Conservation (phyloP, 345 rosid genomes). For the Cardamine resedifolia region DNA sequence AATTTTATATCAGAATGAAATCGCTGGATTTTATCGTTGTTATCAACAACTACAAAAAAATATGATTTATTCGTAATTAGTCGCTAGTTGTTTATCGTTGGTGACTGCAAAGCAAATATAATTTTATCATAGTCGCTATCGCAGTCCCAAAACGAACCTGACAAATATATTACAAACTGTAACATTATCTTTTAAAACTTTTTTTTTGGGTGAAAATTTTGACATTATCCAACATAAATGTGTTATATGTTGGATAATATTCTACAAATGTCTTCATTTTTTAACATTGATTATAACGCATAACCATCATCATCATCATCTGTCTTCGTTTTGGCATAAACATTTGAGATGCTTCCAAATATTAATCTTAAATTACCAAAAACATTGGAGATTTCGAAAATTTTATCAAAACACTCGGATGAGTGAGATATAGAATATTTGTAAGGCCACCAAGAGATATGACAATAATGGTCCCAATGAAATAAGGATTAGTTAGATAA, state of each 20-base stretch:
- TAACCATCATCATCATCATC: background rate
- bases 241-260: background rate
- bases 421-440: constrained; percentile 14
- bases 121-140: background rate
- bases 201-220: background rate
- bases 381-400: constrained; percentile 6
- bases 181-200: background rate
- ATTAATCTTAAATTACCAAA: constrained; percentile 5
- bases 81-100: background rate
- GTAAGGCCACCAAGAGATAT: constrained; percentile 16
- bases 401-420: background rate
- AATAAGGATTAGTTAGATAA: constrained; percentile 31
- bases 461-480: constrained; percentile 33
- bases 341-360: background rate
- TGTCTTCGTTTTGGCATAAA: background rate
- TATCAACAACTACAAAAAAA: no score
- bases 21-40: background rate
- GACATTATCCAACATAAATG: background rate
- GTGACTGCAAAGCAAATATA: background rate
- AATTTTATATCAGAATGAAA: background rate
- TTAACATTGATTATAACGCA: constrained; percentile 5
- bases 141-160: background rate
- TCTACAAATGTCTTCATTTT: background rate
- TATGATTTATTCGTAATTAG: background rate
- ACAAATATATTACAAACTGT: background rate